phyloP scores from a whole-genome alignment of 1,284 basidiomycete species.

The Marasmius oreades region DNA sequence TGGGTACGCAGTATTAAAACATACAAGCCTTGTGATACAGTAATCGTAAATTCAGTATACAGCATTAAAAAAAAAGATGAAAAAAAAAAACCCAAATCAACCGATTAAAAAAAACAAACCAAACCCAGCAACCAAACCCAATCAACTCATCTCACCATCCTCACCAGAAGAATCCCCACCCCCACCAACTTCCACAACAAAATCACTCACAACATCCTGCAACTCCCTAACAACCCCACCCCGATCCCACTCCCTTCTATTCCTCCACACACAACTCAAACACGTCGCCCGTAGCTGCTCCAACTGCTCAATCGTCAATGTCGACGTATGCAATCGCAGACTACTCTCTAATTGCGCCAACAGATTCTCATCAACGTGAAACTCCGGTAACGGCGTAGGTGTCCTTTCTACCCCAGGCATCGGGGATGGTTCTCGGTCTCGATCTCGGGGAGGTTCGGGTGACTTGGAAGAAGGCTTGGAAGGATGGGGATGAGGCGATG shows the following conservation, averaged over 20 bases:
- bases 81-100: not conserved
- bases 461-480: slow-evolving; percentile 20
- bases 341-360: slow-evolving; percentile 43
- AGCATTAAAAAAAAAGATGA: not conserved
- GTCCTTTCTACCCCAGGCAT: slow-evolving; percentile 49
- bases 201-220: slow-evolving; percentile 49
- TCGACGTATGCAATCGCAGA: slow-evolving; percentile 50
- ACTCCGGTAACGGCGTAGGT: slow-evolving; percentile 65
- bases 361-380: slow-evolving; percentile 49
- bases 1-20: no score
- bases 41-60: not conserved
- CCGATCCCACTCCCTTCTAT: slow-evolving; percentile 82
- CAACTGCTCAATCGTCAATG: slow-evolving; percentile 81
- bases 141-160: slow-evolving; percentile 14
- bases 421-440: slow-evolving; percentile 24
- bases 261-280: slow-evolving; percentile 79
- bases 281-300: slow-evolving; percentile 89
- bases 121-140: not conserved
- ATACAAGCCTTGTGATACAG: no score
- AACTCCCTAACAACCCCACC: slow-evolving; percentile 61
- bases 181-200: slow-evolving; percentile 52
- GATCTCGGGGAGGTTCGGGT: slow-evolving; percentile 23
- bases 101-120: not conserved
- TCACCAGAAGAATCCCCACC: slow-evolving; percentile 18
- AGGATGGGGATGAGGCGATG: not conserved